Percentiles rank a stretch among this genome's conserved stretches.
phyloP scores from a whole-genome alignment of 257 asterid species.

The Nicotiana obtusifolia region DNA sequence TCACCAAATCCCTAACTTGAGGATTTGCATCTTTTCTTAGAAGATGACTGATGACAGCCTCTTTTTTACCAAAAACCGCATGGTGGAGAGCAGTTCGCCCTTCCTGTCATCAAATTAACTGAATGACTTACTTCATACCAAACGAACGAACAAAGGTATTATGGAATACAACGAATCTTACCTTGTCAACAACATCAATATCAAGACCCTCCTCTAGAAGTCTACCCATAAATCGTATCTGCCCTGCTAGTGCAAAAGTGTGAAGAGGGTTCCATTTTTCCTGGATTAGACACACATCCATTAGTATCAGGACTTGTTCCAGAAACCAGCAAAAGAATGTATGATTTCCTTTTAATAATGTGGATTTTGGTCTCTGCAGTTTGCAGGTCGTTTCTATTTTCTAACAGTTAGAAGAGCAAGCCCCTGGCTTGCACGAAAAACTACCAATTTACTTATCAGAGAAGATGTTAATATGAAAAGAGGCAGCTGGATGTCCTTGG shows the following conservation, averaged over 20 bases:
- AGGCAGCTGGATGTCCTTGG: not conserved
- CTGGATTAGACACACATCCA: slow-evolving; percentile 28
- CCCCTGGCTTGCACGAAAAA: not conserved
- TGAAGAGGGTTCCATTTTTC: slow-evolving; percentile 82
- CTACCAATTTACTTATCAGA: not conserved
- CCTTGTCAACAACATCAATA: slow-evolving; percentile 57
- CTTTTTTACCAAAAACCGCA: slow-evolving; percentile 81
- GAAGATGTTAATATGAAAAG: not conserved
- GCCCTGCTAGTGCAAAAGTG: slow-evolving; percentile 77
- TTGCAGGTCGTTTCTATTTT: not conserved
- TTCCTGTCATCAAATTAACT: slow-evolving; percentile 43
- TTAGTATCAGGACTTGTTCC: not conserved
- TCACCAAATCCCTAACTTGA: slow-evolving; percentile 70
- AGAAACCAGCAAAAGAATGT: not conserved
- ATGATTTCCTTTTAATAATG: not conserved
- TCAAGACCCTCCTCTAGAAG: slow-evolving; percentile 50
- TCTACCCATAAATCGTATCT: slow-evolving; percentile 70
- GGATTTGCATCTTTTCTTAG: slow-evolving; percentile 84
- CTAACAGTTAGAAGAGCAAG: not conserved
- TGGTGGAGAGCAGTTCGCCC: slow-evolving; percentile 86
- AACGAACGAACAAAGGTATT: slow-evolving; percentile 11
- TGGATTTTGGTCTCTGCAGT: not conserved
- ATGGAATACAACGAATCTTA: slow-evolving; percentile 6
- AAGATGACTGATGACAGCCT: slow-evolving; percentile 89
- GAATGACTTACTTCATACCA: slow-evolving; percentile 5